Conservation (phyloP, 441 rosid species). For the Syzygium malaccense region DNA sequence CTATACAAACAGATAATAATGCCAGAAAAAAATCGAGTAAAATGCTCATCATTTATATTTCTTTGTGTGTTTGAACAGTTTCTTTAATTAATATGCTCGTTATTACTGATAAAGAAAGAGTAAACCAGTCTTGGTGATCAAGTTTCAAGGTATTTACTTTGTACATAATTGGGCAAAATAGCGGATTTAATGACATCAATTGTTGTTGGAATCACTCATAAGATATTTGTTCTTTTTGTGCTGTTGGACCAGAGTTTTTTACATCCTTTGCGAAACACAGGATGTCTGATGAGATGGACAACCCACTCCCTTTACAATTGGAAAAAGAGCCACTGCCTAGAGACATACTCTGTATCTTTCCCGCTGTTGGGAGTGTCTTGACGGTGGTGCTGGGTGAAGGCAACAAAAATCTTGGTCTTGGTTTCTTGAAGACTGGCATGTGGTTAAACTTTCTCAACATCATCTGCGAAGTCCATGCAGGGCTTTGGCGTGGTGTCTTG, state of each 20-base stretch:
- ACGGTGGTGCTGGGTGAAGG: slow-evolving; percentile 34
- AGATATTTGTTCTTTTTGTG: not conserved
- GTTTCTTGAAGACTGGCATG: slow-evolving; percentile 33
- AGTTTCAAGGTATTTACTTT: not conserved
- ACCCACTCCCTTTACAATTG: slow-evolving; percentile 39
- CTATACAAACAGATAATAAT: not conserved
- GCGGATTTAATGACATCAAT: not conserved
- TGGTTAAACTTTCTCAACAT: slow-evolving; percentile 61
- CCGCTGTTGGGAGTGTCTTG: slow-evolving; percentile 67
- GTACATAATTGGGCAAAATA: not conserved
- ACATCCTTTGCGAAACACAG: slow-evolving; percentile 1
- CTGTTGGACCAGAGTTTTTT: not conserved
- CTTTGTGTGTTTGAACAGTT: not conserved
- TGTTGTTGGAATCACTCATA: not conserved
- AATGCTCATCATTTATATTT: not conserved
- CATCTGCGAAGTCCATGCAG: slow-evolving; percentile 46
- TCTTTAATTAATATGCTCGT: not conserved
- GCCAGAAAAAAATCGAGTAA: not conserved
- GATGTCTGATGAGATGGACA: slow-evolving; percentile 39
- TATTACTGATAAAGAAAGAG: not conserved
- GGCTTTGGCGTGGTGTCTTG: slow-evolving; percentile 58
- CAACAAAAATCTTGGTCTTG: slow-evolving; percentile 24
- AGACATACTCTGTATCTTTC: slow-evolving; percentile 52
- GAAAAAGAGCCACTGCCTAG: slow-evolving; percentile 46
- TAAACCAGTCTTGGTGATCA: not conserved